Percentiles rank a stretch among this genome's conserved stretches.
Evolutionary conservation across 805 yeast genomes (phyloP).

Genomic region (Debaryomyces maramus): DNA sequence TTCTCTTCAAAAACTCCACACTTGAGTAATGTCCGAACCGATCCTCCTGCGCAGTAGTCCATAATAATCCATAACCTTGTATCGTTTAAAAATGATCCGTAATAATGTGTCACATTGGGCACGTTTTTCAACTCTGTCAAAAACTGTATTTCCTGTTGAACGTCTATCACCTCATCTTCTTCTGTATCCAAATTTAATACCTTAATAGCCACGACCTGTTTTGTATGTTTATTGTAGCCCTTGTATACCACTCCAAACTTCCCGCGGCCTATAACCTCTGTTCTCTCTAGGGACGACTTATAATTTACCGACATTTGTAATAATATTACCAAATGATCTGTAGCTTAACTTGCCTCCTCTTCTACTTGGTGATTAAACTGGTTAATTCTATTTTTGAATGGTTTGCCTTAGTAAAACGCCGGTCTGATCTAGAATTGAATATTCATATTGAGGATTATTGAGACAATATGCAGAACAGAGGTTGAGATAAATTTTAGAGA

Average conservation of each 20-base stretch:
- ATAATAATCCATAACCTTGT: conserved; percentile 95
- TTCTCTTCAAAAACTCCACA: conserved; percentile 89
- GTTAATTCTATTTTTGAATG: too few species aligned
- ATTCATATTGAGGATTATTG: neutral
- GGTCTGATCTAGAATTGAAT: neutral
- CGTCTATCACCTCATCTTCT: conserved; percentile 92
- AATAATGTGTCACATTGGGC: conserved; percentile 91
- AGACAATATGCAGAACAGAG: neutral
- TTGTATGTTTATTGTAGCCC: conserved; percentile 69
- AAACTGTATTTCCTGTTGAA: conserved; percentile 88
- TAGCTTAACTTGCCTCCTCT: too few species aligned
- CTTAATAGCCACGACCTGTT: conserved; percentile 86
- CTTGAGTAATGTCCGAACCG: conserved; percentile 77
- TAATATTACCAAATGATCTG: too few species aligned
- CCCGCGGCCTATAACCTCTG: conserved; percentile 93
- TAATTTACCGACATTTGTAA: neutral
- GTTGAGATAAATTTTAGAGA: neutral
- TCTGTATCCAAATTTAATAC: conserved; percentile 89
- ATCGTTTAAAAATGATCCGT: conserved; percentile 83
- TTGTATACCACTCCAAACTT: conserved; percentile 96
- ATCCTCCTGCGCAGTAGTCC: conserved; percentile 98
- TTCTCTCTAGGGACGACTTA: conserved; percentile 57
- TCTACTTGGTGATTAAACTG: too few species aligned
- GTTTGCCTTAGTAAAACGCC: neutral
- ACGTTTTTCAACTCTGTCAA: conserved; percentile 76